Evolutionary conservation across 805 yeast species (phyloP).

Genomic region (Dipodascus albidus): DNA sequence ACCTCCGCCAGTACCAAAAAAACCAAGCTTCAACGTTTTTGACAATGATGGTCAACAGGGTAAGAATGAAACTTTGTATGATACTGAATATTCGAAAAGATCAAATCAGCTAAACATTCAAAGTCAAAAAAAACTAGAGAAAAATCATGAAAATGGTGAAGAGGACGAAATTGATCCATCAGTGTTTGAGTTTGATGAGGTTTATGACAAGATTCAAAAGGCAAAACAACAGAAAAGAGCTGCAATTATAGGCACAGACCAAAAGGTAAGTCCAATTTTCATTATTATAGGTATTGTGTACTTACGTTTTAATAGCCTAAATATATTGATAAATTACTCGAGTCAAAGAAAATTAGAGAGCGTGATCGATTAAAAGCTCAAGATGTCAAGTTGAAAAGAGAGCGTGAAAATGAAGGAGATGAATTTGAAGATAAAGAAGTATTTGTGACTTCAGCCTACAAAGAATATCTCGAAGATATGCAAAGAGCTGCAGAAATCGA

Average conservation of each 20-base stretch:
- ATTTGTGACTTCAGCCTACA: conserved; percentile 40
- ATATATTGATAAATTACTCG: conserved; percentile 33
- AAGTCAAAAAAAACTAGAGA: conserved; percentile 8
- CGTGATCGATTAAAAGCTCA: conserved; percentile 32
- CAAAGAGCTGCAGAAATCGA: conserved; percentile 10
- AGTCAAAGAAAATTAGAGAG: conserved; percentile 35
- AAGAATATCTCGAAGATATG: conserved; percentile 27
- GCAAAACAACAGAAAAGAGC: conserved; percentile 13
- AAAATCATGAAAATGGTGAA: conserved; percentile 3
- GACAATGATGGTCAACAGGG: neutral
- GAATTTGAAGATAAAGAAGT: conserved; percentile 30
- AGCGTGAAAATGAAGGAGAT: conserved; percentile 31
- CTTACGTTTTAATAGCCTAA: conserved; percentile 15
- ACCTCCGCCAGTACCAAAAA: conserved; percentile 4
- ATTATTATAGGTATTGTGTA: conserved; percentile 1
- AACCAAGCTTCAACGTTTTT: conserved; percentile 2
- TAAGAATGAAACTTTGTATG: conserved; percentile 3
- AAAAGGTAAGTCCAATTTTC: neutral
- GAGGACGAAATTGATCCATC: conserved; percentile 9
- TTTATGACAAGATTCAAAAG: conserved; percentile 33
- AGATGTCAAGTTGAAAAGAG: conserved; percentile 29
- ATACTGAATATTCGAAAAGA: conserved; percentile 6
- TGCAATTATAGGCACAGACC: conserved; percentile 10
- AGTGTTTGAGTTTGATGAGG: conserved; percentile 35
- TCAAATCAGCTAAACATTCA: conserved; percentile 5